Evolutionary conservation across 2,329 filamentous ascomycete species (phyloP).

Genomic region (Trichoderma sp.): DNA sequence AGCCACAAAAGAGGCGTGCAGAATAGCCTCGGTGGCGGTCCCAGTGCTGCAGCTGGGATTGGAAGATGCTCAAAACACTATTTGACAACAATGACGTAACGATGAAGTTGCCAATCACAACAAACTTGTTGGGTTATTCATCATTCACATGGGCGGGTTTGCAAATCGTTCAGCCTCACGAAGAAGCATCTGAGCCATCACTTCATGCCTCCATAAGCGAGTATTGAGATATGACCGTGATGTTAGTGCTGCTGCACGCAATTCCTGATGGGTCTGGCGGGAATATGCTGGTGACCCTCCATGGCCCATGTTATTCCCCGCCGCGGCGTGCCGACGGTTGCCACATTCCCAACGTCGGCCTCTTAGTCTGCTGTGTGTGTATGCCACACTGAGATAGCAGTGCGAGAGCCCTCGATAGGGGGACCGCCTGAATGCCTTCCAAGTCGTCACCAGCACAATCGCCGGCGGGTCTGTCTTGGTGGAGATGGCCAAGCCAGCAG

Average conservation of each 20-base stretch:
- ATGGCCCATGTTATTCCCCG: not conserved
- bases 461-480: not conserved
- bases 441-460: not conserved
- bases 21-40: not conserved
- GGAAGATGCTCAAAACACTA: not conserved
- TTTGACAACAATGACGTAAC: conserved; percentile 5
- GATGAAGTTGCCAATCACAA: not conserved
- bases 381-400: not conserved
- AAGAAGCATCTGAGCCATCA: not conserved
- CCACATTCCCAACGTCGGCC: not conserved
- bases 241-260: not conserved
- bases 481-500: not conserved
- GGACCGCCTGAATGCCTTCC: not conserved
- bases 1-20: not conserved
- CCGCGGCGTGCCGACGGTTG: not conserved
- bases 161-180: not conserved
- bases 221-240: not conserved
- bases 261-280: not conserved
- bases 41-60: not conserved
- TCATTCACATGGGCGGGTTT: not conserved
- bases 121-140: not conserved
- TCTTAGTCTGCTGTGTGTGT: not conserved
- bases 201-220: not conserved
- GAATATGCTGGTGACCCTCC: not conserved
- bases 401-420: not conserved